These are phyloP conservation scores for Anethum foeniculum DNA, from an alignment of 140 eudicot genomes.

Conservation along the genomic window DNA sequence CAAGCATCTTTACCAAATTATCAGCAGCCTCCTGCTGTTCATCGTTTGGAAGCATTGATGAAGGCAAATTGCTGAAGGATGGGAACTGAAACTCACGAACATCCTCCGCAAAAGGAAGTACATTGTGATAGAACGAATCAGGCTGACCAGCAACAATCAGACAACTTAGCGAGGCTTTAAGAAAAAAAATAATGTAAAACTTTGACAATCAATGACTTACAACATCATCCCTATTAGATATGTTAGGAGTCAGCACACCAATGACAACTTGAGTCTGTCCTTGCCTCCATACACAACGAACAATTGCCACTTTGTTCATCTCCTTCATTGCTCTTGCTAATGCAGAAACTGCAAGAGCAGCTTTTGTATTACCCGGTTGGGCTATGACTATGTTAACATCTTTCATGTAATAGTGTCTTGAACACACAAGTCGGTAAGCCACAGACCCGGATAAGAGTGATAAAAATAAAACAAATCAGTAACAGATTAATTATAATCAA, in stretches of 20 bases:
- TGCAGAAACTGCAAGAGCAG: slow-evolving; percentile 73
- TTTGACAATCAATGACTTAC: slow-evolving; percentile 41
- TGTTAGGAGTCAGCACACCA: slow-evolving; percentile 79
- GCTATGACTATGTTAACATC: slow-evolving; percentile 85
- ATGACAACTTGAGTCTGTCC: slow-evolving; percentile 80
- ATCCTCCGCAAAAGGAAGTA: slow-evolving; percentile 96
- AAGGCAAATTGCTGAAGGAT: slow-evolving; percentile 70
- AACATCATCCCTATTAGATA: slow-evolving; percentile 57
- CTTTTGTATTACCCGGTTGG: slow-evolving; percentile 81
- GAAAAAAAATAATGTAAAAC: background rate
- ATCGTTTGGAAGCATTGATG: slow-evolving; percentile 60
- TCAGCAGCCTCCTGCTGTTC: slow-evolving; percentile 91
- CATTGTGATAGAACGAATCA: slow-evolving; percentile 83
- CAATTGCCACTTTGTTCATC: slow-evolving; percentile 78
- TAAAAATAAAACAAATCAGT: background rate
- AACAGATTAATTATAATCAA: background rate
- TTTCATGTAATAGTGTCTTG: slow-evolving; percentile 82
- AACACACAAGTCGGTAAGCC: slow-evolving; percentile 13
- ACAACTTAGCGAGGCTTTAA: slow-evolving; percentile 2
- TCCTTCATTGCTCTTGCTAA: slow-evolving; percentile 96
- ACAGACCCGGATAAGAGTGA: background rate
- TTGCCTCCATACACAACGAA: slow-evolving; percentile 95
- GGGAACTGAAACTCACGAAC: slow-evolving; percentile 94
- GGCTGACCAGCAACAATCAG: slow-evolving; percentile 43
- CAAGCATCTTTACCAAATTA: slow-evolving; percentile 83